Conservation (phyloP, 441 rosid species). For the Syzygium syzygioides region DNA sequence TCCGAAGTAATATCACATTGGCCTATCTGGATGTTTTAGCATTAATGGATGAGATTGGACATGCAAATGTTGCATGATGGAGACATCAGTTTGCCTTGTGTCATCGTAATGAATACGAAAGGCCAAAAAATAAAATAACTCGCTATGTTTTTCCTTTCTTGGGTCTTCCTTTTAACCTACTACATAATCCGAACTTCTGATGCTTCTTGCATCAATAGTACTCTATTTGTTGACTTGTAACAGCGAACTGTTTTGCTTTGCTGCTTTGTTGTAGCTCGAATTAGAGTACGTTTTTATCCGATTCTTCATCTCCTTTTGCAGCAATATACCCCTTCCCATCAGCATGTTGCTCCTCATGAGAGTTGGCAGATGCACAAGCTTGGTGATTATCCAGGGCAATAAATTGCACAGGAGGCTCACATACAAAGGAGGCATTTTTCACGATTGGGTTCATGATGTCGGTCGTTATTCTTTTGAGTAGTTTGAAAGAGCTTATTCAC, state of each 20-base stretch:
- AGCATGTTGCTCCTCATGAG: conserved; percentile 71
- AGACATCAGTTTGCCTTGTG: not conserved
- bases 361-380: conserved; percentile 86
- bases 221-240: not conserved
- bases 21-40: not conserved
- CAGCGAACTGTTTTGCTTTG: not conserved
- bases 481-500: conserved; percentile 22
- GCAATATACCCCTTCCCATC: conserved; percentile 64
- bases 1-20: not conserved
- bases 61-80: not conserved
- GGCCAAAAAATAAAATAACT: not conserved
- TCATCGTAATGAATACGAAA: not conserved
- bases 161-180: not conserved
- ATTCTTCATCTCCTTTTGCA: conserved; percentile 22
- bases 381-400: conserved; percentile 41
- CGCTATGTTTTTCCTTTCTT: not conserved
- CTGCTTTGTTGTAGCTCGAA: not conserved
- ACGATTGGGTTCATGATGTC: conserved; percentile 26
- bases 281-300: not conserved
- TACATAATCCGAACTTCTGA: not conserved
- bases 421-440: conserved; percentile 28
- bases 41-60: not conserved
- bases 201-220: not conserved
- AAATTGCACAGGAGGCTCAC: conserved; percentile 25
- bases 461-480: conserved; percentile 26